Percentiles rank a stretch among this genome's conserved stretches.
Conservation (phyloP, 2,329 filamentous ascomycete genomes). For the Ciborinia camelliae region DNA sequence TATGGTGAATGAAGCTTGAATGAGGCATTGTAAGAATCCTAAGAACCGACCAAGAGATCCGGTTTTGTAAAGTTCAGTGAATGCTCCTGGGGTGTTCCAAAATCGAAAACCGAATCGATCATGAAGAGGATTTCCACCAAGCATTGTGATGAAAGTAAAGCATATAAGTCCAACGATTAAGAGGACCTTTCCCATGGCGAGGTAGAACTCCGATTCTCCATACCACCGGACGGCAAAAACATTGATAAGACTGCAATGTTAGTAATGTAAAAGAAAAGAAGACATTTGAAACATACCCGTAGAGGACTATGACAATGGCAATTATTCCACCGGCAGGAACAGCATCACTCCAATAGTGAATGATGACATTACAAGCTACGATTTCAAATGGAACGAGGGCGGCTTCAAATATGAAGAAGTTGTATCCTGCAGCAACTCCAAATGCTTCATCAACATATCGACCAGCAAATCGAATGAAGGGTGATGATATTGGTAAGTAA, state of each 20-base stretch:
- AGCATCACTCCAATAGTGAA: conserved; percentile 51
- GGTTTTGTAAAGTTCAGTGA: conserved; percentile 41
- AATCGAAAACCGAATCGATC: conserved; percentile 43
- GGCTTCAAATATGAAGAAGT: conserved; percentile 70
- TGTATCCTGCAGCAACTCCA: conserved; percentile 69
- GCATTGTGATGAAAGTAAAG: conserved; percentile 38
- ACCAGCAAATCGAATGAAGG: conserved; percentile 74
- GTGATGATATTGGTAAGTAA: conserved; percentile 71
- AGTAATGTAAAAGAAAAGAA: conserved; percentile 39
- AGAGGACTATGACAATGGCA: conserved; percentile 50
- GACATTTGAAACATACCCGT: conserved; percentile 23
- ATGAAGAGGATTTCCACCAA: conserved; percentile 36
- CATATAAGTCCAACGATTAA: conserved; percentile 36
- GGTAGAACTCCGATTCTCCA: conserved; percentile 57
- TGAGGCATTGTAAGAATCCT: conserved; percentile 48
- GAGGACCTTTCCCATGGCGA: conserved; percentile 37
- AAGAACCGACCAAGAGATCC: conserved; percentile 49
- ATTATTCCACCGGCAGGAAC: conserved; percentile 45
- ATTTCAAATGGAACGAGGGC: conserved; percentile 43
- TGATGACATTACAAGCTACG: conserved; percentile 43
- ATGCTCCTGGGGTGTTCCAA: conserved; percentile 48
- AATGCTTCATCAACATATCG: conserved; percentile 74
- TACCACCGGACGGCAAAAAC: conserved; percentile 52
- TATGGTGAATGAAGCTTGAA: conserved; percentile 50
- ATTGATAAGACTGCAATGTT: conserved; percentile 42